These are phyloP conservation scores for Talaromyces sp. DNA, from an alignment of 2,329 filamentous ascomycete genomes.

Conservation along the genomic window DNA sequence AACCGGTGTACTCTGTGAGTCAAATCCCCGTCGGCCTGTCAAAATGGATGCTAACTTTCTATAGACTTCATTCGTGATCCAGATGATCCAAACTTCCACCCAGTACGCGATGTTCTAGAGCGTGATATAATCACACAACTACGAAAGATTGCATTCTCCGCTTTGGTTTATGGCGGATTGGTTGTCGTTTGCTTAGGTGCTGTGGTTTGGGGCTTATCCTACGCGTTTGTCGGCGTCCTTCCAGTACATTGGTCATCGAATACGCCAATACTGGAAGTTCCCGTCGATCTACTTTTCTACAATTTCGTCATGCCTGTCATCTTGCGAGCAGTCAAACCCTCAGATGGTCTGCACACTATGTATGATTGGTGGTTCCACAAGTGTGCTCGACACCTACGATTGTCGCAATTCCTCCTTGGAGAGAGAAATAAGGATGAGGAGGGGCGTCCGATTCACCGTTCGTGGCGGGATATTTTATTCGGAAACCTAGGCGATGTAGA, in stretches of 20 bases:
- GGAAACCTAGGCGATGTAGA: slow-evolving; percentile 38
- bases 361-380: slow-evolving; percentile 96
- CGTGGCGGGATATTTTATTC: slow-evolving; percentile 49
- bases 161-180: slow-evolving; percentile 87
- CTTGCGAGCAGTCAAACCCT: slow-evolving; percentile 78
- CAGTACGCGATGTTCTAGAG: slow-evolving; percentile 92
- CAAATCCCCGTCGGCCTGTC: background rate
- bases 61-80: slow-evolving; percentile 94
- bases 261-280: slow-evolving; percentile 89
- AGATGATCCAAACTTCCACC: slow-evolving; percentile 96
- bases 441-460: slow-evolving; percentile 60
- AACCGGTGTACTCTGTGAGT: slow-evolving; percentile 83
- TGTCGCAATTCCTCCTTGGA: slow-evolving; percentile 92
- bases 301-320: slow-evolving; percentile 92
- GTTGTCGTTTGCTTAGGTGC: slow-evolving; percentile 91
- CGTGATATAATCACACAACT: slow-evolving; percentile 88
- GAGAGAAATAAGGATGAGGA: slow-evolving; percentile 79
- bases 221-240: slow-evolving; percentile 65
- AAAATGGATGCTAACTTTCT: slow-evolving; percentile 13
- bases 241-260: slow-evolving; percentile 93
- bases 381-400: slow-evolving; percentile 72
- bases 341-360: slow-evolving; percentile 75
- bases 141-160: slow-evolving; percentile 93
- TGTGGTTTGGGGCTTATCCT: slow-evolving; percentile 86
- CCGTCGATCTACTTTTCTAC: slow-evolving; percentile 90